phyloP scores from a whole-genome alignment of 2,329 filamentous ascomycete species.

The Diaporthe vexans region DNA sequence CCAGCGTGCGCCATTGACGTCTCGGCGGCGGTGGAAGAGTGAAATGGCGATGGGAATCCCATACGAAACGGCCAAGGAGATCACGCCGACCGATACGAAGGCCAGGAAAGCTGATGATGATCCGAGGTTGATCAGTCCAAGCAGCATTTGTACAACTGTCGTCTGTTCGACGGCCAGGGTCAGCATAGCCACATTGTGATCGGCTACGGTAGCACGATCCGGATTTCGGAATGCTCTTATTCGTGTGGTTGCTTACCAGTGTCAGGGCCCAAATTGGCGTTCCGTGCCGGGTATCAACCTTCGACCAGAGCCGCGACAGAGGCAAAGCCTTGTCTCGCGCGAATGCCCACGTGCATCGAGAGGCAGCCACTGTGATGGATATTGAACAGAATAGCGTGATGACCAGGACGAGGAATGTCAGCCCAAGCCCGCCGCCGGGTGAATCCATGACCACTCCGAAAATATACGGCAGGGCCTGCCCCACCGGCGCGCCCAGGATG shows the following conservation, averaged over 20 bases:
- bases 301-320: conserved; percentile 62
- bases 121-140: conserved; percentile 71
- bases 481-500: conserved; percentile 62
- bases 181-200: neutral
- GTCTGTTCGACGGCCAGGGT: conserved; percentile 45
- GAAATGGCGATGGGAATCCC: conserved; percentile 68
- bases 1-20: conserved; percentile 64
- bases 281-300: conserved; percentile 65
- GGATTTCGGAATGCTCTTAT: too few species aligned
- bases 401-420: conserved; percentile 67
- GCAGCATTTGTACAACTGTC: conserved; percentile 65
- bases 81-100: conserved; percentile 68
- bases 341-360: conserved; percentile 76
- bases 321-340: conserved; percentile 71
- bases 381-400: conserved; percentile 72
- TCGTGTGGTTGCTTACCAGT: conserved; percentile 47
- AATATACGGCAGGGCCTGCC: conserved; percentile 69
- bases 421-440: conserved; percentile 62
- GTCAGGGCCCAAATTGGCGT: conserved; percentile 70
- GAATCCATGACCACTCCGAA: conserved; percentile 65
- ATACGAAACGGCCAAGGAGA: conserved; percentile 68
- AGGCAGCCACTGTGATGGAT: conserved; percentile 76
- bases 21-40: conserved; percentile 59
- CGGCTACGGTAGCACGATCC: too few species aligned
- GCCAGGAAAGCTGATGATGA: conserved; percentile 71